These are phyloP conservation scores for Lathyrus sativus DNA, from an alignment of 306 rosid species.

Conservation along the genomic window DNA sequence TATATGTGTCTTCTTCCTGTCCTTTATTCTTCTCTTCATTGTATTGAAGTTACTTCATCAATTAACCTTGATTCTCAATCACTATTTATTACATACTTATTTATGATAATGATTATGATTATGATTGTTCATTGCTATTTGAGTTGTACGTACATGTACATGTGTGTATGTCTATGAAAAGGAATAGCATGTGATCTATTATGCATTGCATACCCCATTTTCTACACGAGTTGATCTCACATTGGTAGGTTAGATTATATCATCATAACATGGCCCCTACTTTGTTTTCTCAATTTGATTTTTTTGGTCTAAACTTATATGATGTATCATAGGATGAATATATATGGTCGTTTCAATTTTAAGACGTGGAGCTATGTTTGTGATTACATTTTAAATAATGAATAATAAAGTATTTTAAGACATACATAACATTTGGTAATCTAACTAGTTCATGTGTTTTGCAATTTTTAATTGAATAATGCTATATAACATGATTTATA, in stretches of 20 bases:
- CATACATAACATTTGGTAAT: no score
- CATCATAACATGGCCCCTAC: slow-evolving; percentile 28
- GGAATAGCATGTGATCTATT: slow-evolving; percentile 39
- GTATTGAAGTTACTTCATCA: not conserved
- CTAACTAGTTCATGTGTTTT: no score
- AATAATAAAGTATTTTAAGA: not conserved
- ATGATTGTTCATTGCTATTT: no score
- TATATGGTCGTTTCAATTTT: not conserved
- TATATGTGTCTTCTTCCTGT: slow-evolving; percentile 33
- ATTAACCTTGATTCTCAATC: not conserved
- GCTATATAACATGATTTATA: no score
- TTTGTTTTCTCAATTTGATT: not conserved
- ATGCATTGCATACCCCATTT: slow-evolving; percentile 2
- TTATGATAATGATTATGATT: no score
- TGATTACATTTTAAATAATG: not conserved
- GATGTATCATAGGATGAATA: not conserved
- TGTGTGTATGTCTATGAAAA: slow-evolving; percentile 27
- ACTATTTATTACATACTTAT: not conserved
- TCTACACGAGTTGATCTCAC: slow-evolving; percentile 24
- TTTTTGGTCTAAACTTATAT: not conserved
- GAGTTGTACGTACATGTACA: slow-evolving; percentile 7
- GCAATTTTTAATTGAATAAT: no score
- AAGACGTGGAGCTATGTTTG: slow-evolving; percentile 28
- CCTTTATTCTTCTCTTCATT: slow-evolving; percentile 23
- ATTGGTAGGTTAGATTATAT: not conserved